These are phyloP conservation scores for Trichoderma gamsii DNA, from an alignment of 495 filamentous ascomycete species.

Conservation along the genomic window DNA sequence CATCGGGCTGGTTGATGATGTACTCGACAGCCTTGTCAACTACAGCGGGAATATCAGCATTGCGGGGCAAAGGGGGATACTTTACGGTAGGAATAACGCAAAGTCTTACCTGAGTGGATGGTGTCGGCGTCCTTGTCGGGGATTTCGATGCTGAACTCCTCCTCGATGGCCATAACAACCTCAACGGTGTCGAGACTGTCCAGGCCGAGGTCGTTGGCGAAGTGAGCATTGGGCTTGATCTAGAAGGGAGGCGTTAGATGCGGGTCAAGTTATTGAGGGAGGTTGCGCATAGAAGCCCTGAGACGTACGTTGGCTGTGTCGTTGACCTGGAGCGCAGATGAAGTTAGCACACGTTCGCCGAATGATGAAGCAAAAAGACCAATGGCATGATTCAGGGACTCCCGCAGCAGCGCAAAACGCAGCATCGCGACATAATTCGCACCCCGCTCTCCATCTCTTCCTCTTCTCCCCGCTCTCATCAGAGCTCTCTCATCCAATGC, in stretches of 20 bases:
- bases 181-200: conserved; percentile 98
- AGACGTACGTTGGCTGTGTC: conserved; percentile 65
- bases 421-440: background rate
- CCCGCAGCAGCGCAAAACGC: background rate
- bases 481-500: background rate
- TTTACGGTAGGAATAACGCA: background rate
- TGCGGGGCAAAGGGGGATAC: background rate
- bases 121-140: conserved; percentile 97
- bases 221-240: conserved; percentile 79
- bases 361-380: background rate
- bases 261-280: background rate
- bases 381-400: background rate
- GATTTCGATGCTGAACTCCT: conserved; percentile 99
- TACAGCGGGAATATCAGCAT: conserved; percentile 32
- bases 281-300: conserved; percentile 10
- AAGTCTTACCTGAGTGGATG: conserved; percentile 83
- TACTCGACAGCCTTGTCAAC: conserved; percentile 95
- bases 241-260: conserved; percentile 30
- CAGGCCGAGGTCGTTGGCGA: conserved; percentile 89
- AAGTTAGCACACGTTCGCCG: conserved; percentile 23
- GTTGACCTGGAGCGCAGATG: conserved; percentile 50
- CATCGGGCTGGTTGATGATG: conserved; percentile 92
- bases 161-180: conserved; percentile 99
- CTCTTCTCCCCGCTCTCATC: background rate
- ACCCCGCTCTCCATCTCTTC: conserved; percentile 5